Evolutionary conservation across 192 early-diverging fungal species (phyloP).

Genomic region (Coemansia sp.): DNA sequence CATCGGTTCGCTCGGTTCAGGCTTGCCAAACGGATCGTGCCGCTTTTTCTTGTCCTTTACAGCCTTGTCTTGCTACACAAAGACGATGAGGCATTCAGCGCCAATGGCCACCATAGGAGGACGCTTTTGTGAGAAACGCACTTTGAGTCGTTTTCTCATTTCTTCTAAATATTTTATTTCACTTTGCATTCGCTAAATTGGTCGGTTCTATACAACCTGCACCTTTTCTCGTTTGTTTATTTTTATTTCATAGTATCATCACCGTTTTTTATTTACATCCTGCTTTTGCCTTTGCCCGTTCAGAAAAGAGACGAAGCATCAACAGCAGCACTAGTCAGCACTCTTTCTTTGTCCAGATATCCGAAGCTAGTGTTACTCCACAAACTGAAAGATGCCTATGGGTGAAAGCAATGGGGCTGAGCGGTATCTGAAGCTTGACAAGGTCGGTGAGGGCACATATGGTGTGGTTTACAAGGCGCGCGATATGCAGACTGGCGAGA

Average conservation of each 20-base stretch:
- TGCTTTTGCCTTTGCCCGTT: background rate
- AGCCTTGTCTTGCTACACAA: too few species aligned
- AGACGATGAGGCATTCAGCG: too few species aligned
- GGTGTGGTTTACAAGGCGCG: constrained; percentile 79
- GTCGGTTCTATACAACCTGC: background rate
- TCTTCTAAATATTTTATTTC: background rate
- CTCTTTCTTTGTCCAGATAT: background rate
- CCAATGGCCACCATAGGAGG: too few species aligned
- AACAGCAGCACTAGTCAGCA: background rate
- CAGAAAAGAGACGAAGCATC: background rate
- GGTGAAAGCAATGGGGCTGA: constrained; percentile 31
- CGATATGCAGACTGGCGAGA: constrained; percentile 54
- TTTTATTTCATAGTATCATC: background rate
- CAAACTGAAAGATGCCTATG: constrained; percentile 22
- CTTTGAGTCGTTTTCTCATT: background rate
- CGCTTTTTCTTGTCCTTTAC: too few species aligned
- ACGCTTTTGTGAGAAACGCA: background rate
- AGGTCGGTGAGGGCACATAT: constrained; percentile 84
- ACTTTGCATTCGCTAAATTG: background rate
- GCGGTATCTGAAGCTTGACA: constrained; percentile 71
- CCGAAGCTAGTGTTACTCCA: background rate
- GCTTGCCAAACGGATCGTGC: too few species aligned
- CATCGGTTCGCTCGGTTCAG: too few species aligned
- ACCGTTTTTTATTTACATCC: background rate
- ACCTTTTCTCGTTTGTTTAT: background rate